Conservation (phyloP, 306 rosid genomes). For the Begonia loranthoides region DNA sequence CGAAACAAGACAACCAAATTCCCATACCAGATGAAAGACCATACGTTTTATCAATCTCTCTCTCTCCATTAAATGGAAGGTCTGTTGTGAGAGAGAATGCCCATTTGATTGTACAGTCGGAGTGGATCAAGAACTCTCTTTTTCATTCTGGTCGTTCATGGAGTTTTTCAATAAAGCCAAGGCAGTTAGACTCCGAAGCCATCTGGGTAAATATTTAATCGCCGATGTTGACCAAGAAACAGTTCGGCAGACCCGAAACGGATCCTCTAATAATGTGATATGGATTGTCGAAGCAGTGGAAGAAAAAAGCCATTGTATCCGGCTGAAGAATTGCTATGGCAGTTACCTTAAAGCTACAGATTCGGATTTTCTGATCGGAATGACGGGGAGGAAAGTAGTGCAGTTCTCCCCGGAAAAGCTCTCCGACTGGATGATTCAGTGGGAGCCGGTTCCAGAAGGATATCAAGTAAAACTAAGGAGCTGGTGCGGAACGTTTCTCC, state of each 20-base stretch:
- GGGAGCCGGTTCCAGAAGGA: slow-evolving; percentile 82
- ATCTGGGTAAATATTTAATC: slow-evolving; percentile 48
- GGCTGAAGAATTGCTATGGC: slow-evolving; percentile 62
- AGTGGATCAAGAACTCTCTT: no score
- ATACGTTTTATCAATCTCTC: neutral
- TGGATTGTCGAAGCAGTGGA: slow-evolving; percentile 58
- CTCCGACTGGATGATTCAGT: slow-evolving; percentile 52
- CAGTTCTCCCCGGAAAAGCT: slow-evolving; percentile 11
- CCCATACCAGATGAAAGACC: no score
- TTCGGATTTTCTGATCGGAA: slow-evolving; percentile 48
- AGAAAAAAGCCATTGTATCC: slow-evolving; percentile 40
- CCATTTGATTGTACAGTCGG: no score
- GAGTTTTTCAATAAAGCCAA: slow-evolving; percentile 51
- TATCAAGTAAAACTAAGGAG: slow-evolving; percentile 53
- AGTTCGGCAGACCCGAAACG: slow-evolving; percentile 43
- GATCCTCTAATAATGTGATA: slow-evolving; percentile 37
- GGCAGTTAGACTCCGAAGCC: slow-evolving; percentile 65
- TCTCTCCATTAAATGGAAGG: no score
- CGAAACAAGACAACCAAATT: neutral
- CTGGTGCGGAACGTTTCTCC: slow-evolving; percentile 57
- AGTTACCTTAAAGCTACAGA: slow-evolving; percentile 69
- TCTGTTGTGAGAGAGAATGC: neutral
- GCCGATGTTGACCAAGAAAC: slow-evolving; percentile 71
- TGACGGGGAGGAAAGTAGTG: slow-evolving; percentile 59
- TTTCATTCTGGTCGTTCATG: slow-evolving; percentile 10